Evolutionary conservation across 768 basidiomycete genomes (phyloP).

Genomic region (Phlebiopsis gigantea): DNA sequence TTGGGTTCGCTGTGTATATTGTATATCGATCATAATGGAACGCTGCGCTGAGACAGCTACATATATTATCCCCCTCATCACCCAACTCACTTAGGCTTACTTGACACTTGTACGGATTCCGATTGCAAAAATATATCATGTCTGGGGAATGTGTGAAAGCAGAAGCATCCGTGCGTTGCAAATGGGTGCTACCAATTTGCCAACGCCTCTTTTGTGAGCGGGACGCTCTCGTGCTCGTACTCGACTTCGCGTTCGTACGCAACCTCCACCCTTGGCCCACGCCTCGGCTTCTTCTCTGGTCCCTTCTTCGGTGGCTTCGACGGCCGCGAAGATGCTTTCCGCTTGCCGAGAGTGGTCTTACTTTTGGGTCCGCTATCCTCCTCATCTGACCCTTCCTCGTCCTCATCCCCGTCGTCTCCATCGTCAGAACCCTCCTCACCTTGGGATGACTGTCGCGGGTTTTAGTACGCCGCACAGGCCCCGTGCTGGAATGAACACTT

Average conservation of each 20-base stretch:
- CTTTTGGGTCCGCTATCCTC: constrained; percentile 30
- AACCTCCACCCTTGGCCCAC: constrained; percentile 85
- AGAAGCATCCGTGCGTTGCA: too few relatives aligned
- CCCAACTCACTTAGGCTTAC: not conserved
- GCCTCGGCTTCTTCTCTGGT: constrained; percentile 56
- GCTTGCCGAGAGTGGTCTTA: constrained; percentile 57
- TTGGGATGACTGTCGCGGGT: not conserved
- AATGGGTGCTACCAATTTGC: constrained; percentile 23
- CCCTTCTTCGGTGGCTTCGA: constrained; percentile 45
- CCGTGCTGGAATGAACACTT: constrained; percentile 25
- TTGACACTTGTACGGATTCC: not conserved
- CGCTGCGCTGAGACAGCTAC: not conserved
- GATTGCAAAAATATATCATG: not conserved
- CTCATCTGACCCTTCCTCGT: constrained; percentile 40
- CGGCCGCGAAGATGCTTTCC: constrained; percentile 45
- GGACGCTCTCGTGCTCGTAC: constrained; percentile 34
- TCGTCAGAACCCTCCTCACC: constrained; percentile 16
- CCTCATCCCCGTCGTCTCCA: constrained; percentile 39
- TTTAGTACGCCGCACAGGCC: not conserved
- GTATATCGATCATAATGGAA: constrained; percentile 6
- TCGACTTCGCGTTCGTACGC: constrained; percentile 96
- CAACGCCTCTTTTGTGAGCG: constrained; percentile 25
- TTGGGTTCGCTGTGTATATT: not conserved
- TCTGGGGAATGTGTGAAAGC: too few relatives aligned
- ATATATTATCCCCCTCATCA: too few relatives aligned